Percentiles rank a stretch among this genome's conserved stretches.
Conservation (phyloP, 78 protist genomes). For the Dictyostelium purpureum region DNA sequence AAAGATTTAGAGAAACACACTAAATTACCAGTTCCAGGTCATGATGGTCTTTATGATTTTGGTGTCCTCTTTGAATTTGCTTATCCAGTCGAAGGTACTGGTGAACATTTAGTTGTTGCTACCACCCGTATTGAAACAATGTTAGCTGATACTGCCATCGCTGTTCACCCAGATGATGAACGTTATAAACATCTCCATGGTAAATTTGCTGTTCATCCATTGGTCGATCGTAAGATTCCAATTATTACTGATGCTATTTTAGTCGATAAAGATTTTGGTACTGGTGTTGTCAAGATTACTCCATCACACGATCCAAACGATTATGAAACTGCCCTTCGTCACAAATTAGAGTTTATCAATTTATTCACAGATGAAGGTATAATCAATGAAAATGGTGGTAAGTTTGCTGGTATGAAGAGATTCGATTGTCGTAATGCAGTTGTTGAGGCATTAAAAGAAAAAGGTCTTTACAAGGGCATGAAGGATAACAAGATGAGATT, state of each 20-base stretch:
- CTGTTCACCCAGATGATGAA: slow-evolving; percentile 97
- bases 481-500: slow-evolving; percentile 85
- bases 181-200: slow-evolving; percentile 94
- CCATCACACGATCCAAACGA: slow-evolving; percentile 97
- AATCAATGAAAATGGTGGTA: slow-evolving; percentile 84
- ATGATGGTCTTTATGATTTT: slow-evolving; percentile 79
- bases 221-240: slow-evolving; percentile 88
- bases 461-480: slow-evolving; percentile 53
- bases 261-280: slow-evolving; percentile 96
- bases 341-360: slow-evolving; percentile 89
- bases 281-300: slow-evolving; percentile 98
- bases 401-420: slow-evolving; percentile 87
- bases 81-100: slow-evolving; percentile 91
- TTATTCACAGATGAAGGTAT: slow-evolving; percentile 93
- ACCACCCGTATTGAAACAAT: slow-evolving; percentile 99
- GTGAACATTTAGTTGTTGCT: slow-evolving; percentile 94
- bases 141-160: slow-evolving; percentile 99
- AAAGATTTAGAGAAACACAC: slow-evolving; percentile 72
- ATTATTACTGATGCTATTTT: slow-evolving; percentile 93
- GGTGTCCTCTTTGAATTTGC: slow-evolving; percentile 92
- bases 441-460: slow-evolving; percentile 79
- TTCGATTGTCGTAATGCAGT: slow-evolving; percentile 91
- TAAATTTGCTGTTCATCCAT: slow-evolving; percentile 90
- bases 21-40: slow-evolving; percentile 90
- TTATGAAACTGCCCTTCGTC: slow-evolving; percentile 95